Conservation (phyloP, 768 basidiomycete species). For the Daedaleopsis sinensis region DNA sequence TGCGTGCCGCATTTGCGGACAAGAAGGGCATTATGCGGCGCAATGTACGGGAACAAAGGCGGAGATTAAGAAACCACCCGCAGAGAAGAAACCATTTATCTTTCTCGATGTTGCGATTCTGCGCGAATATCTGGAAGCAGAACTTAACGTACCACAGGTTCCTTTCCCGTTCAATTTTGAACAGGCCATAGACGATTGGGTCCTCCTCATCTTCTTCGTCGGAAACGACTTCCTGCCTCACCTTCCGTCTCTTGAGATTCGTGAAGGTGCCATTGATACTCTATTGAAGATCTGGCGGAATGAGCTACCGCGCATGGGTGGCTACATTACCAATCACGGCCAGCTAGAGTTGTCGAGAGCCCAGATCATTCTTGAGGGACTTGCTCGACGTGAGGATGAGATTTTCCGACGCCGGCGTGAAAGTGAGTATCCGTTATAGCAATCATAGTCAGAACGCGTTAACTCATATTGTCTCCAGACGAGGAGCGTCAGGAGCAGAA, state of each 20-base stretch:
- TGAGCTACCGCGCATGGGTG: conserved; percentile 94
- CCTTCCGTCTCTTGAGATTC: conserved; percentile 96
- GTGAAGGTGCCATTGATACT: conserved; percentile 99
- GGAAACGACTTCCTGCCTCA: conserved; percentile 99
- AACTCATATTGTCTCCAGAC: conserved; percentile 49
- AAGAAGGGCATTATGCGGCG: conserved; percentile 93
- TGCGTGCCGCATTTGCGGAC: conserved; percentile 91
- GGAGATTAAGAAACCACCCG: conserved; percentile 64
- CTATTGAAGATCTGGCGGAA: conserved; percentile 94
- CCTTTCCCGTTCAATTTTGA: conserved; percentile 92
- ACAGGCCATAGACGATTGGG: conserved; percentile 99
- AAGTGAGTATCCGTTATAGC: conserved; percentile 47
- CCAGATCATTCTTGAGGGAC: conserved; percentile 93
- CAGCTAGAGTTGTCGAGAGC: conserved; percentile 82
- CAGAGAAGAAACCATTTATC: conserved; percentile 95
- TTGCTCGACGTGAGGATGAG: conserved; percentile 93
- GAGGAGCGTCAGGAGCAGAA: conserved; percentile 94
- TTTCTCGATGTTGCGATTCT: conserved; percentile 96
- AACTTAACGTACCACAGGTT: conserved; percentile 79
- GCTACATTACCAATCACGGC: conserved; percentile 94
- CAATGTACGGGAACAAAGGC: conserved; percentile 86
- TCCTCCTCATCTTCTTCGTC: conserved; percentile 99
- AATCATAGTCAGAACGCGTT: not conserved
- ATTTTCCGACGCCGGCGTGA: conserved; percentile 93
- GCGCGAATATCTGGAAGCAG: conserved; percentile 97